Evolutionary conservation across 106 monocot genomes (phyloP).

Genomic region (Ottelia alismoides): DNA sequence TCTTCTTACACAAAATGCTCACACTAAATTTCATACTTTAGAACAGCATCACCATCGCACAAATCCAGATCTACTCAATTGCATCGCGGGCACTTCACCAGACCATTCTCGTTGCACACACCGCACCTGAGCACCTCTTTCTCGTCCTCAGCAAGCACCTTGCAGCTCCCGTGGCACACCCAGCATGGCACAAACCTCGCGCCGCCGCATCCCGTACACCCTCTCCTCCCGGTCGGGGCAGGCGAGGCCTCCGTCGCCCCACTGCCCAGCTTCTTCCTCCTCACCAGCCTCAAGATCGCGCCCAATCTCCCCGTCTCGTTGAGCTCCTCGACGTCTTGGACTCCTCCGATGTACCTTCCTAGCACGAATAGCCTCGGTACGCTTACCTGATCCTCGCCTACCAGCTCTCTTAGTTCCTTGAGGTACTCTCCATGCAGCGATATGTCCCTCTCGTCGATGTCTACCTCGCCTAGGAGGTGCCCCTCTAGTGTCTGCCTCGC

Average conservation of each 20-base stretch:
- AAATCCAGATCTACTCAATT: no score
- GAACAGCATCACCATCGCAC: no score
- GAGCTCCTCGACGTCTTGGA: constrained; percentile 51
- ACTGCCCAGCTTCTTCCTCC: no score
- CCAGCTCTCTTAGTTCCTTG: constrained; percentile 60
- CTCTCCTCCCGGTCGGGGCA: constrained; percentile 19
- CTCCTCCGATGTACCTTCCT: constrained; percentile 81
- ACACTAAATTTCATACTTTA: no score
- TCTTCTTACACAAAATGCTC: no score
- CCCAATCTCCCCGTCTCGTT: constrained; percentile 61
- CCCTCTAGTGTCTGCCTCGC: constrained; percentile 45
- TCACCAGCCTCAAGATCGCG: constrained; percentile 57
- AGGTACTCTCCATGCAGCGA: constrained; percentile 79
- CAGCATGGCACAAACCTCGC: constrained; percentile 79
- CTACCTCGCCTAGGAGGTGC: constrained; percentile 24
- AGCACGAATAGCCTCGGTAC: constrained; percentile 71
- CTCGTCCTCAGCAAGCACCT: constrained; percentile 45
- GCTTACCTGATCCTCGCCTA: constrained; percentile 29
- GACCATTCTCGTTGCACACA: constrained; percentile 88
- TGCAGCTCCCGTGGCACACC: constrained; percentile 78
- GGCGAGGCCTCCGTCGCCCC: constrained; percentile 9
- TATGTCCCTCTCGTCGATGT: constrained; percentile 79
- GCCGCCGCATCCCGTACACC: constrained; percentile 73
- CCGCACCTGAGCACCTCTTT: constrained; percentile 43
- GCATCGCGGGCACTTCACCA: constrained; percentile 60